Evolutionary conservation across 2,329 filamentous ascomycete genomes (phyloP), one percentile per base, ranked within the genome.

Genomic region (Bipolaris oryzae): DNA sequence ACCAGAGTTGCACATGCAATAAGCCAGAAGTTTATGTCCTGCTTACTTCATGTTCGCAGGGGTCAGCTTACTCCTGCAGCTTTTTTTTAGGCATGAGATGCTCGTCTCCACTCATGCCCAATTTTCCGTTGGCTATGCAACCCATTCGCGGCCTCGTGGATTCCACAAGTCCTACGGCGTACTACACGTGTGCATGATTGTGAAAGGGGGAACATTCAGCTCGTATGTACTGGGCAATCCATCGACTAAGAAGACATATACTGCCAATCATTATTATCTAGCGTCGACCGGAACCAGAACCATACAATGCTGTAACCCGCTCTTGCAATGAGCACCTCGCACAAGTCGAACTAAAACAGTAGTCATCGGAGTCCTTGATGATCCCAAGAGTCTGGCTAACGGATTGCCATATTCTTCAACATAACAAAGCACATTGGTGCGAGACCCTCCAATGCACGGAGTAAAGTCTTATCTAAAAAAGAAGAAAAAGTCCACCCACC

Each of bases 1-100:
- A 31, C 16, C n/a, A 39, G 33, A 20, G 45, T 54, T n/a, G 39
- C 43, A 54, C 50, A 54, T 21, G 55, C 55, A 54, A 54, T 33
- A 20, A 41, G 45, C 18, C 20, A 21, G 13, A 49, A 51, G 21
- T 20, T 28, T 31, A 21, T 49, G 45, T 31, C 31, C 38, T 53
- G 50, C 54, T 48, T 39, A 28, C 50, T 38, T 42, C 23, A 57
- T 33, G 16, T 16, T n/a, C 31, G 21, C 50, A 39, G 39, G 43
- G 16, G 44, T 25, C 11, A 43, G 53, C 50, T 47, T 48, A 58
- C 60, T 60, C 20, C 3, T 23, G 11, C 13, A 37, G 28, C 28
- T 49, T 39, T 18, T 18, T 7, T 51, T 41, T 28, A 35, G 53
- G 41, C n/a, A 18, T 16, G 42, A 33, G 38, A 47, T 50, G 47